Evolutionary conservation across 2,329 filamentous ascomycete species (phyloP).

Genomic region (Beauveria sp.): DNA sequence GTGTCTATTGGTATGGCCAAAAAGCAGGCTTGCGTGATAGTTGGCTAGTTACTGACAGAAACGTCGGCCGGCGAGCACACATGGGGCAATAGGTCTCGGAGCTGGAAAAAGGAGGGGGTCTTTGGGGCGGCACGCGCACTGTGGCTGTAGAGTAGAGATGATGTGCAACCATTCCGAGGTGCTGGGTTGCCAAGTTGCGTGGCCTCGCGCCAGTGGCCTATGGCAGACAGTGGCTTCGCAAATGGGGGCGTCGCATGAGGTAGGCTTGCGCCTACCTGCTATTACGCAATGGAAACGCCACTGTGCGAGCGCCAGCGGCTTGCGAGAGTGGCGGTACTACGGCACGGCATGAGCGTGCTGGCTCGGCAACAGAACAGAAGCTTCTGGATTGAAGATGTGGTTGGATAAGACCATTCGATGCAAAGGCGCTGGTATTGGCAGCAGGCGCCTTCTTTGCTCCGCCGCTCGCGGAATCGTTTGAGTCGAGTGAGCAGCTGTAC

Average conservation of each 20-base stretch:
- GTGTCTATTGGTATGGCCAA: background rate
- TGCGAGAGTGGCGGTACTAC: background rate
- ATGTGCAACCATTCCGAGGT: conserved; percentile 4
- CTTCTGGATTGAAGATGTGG: background rate
- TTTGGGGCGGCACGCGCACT: background rate
- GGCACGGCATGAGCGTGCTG: background rate
- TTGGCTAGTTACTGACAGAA: background rate
- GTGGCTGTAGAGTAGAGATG: background rate
- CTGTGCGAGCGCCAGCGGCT: background rate
- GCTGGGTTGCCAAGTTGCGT: background rate
- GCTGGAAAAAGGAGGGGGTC: conserved; percentile 1
- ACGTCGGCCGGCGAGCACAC: background rate
- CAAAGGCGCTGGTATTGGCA: background rate
- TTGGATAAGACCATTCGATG: too few relatives aligned
- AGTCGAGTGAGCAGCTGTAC: background rate
- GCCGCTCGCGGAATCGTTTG: background rate
- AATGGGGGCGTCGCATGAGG: background rate
- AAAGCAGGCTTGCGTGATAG: background rate
- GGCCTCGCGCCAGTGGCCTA: background rate
- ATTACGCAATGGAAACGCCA: conserved; percentile 4
- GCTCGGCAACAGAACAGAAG: background rate
- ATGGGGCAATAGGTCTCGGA: background rate
- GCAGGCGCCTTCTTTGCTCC: background rate
- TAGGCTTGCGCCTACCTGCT: background rate
- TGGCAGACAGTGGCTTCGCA: background rate